Evolutionary conservation across 2,329 filamentous ascomycete species (phyloP).

Genomic region (Penicillium decumbens): DNA sequence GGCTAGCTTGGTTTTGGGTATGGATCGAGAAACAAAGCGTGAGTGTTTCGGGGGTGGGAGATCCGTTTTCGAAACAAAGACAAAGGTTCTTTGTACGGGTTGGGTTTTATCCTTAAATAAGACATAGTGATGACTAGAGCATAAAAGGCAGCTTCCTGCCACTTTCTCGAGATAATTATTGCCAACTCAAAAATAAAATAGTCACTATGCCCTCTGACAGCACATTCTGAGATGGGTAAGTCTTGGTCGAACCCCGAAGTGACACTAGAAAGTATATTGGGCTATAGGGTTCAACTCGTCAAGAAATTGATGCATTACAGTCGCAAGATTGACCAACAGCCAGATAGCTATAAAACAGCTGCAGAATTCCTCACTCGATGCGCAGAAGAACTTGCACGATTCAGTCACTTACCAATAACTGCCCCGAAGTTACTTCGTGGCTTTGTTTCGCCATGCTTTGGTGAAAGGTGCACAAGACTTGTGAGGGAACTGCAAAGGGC

Average conservation of each 20-base stretch:
- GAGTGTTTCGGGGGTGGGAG: no score
- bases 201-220: neutral
- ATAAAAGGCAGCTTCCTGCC: neutral
- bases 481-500: neutral
- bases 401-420: neutral
- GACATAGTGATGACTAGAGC: neutral
- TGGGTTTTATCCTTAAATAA: no score
- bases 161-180: neutral
- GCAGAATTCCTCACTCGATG: neutral
- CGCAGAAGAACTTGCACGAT: neutral
- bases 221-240: neutral
- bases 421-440: neutral
- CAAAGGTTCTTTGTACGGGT: no score
- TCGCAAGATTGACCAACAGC: neutral
- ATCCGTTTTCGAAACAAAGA: no score
- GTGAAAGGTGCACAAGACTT: neutral
- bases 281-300: neutral
- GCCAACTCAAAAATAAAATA: neutral
- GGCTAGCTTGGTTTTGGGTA: no score
- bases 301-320: neutral
- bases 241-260: neutral
- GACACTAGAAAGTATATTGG: neutral
- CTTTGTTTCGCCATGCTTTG: neutral
- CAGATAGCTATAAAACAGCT: neutral
- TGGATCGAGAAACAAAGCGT: no score